Base-by-base conservation (phyloP, 805 yeast species). In the Barnettozyma sp. region DNA sequence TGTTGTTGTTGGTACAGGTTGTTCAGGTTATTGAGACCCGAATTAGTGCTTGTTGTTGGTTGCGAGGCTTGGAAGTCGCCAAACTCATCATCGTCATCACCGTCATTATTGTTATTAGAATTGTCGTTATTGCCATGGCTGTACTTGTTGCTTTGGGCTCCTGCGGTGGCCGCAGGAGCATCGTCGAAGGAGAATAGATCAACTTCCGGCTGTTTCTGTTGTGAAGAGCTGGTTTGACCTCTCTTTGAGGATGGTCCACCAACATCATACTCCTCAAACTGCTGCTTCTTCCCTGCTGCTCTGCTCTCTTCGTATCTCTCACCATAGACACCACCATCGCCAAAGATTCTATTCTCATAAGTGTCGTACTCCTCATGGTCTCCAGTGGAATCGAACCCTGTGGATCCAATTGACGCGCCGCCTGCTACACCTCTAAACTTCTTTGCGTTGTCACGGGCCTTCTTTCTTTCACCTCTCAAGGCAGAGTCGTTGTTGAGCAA, bases 401-500 rank as follows among this genome's bases (percentile, higher is more conserved):
- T 50, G 22, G 59, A 50, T 28, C 58, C 52, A 10, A 39, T 19
- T 6, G 63, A 50, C 26, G 63, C 58, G 18, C 80, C 80, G 18
- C 83, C 81, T 7, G 88, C 76, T 23, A 83, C 80, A 34, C 88
- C 95, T 30, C 79, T 81, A 56, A 79, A 86, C 59, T 87, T 88
- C 60, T 81, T 77, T 23, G 86, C 71, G 46, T 86, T 82, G 13
- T 78, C 82, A 48, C 92, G 75, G n/a, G 96, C 87, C 68, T 83
- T 85, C 60, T 83, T 85, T 44, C 97, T 73, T 59, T 88, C 97
- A 26, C 76, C 64, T 44, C 97, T 74, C 35, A 90, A 78, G 57
- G 66, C 63, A 6, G 69, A 68, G 50, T 86, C 95, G 58, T 85
- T 94, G 48, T 76, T 76, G 46, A 92, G 68, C 46, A 92, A 66